Percentiles rank a stretch among this genome's conserved stretches.
These are phyloP conservation scores for Rhododendron henanense DNA, from an alignment of 148 eudicot genomes.

Conservation along the genomic window DNA sequence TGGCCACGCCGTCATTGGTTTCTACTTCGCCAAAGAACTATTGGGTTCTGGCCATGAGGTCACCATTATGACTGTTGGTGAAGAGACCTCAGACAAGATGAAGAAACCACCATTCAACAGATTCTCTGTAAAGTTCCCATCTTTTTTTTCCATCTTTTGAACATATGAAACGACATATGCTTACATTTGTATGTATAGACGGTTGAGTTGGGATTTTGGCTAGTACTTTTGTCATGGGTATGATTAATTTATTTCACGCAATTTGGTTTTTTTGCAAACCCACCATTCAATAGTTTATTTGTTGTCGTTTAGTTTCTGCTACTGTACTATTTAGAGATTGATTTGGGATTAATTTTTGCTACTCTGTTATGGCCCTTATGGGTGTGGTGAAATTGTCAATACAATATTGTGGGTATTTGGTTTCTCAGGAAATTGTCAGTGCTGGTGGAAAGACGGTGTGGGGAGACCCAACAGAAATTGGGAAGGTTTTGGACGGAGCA, in stretches of 20 bases:
- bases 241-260: background rate
- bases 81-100: constrained; percentile 92
- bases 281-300: background rate
- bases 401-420: constrained; percentile 10
- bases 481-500: constrained; percentile 60
- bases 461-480: constrained; percentile 81
- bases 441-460: constrained; percentile 90
- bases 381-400: background rate
- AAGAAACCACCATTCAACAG: constrained; percentile 89
- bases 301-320: background rate
- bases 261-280: background rate
- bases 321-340: background rate
- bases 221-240: background rate
- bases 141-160: background rate
- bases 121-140: constrained; percentile 53
- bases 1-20: constrained; percentile 94
- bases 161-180: background rate
- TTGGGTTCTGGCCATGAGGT: constrained; percentile 77
- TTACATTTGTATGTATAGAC: background rate
- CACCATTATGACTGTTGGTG: constrained; percentile 82
- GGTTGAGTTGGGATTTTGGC: background rate
- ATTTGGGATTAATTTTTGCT: background rate
- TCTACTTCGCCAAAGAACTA: constrained; percentile 90
- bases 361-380: background rate
- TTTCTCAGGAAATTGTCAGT: constrained; percentile 66